These are phyloP conservation scores for Puya raimondii DNA, from an alignment of 176 grass and related monocot genomes.

Conservation along the genomic window DNA sequence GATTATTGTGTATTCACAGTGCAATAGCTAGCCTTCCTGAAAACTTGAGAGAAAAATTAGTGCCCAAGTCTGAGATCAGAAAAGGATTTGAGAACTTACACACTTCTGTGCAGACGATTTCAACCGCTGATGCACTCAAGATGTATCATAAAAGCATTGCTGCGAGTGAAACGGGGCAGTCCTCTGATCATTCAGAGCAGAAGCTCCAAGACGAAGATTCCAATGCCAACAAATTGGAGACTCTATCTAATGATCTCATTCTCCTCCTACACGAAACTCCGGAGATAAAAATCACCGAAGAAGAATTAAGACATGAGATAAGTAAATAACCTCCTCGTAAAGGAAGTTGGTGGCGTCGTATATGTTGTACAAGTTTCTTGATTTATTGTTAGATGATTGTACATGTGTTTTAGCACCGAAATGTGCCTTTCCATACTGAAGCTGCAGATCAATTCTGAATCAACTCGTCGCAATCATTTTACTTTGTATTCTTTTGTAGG, in stretches of 20 bases:
- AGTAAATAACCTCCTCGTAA: constrained; percentile 6
- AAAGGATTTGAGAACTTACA: constrained; percentile 29
- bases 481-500: no score
- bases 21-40: constrained; percentile 39
- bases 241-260: constrained; percentile 34
- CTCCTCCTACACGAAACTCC: constrained; percentile 35
- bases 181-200: not conserved
- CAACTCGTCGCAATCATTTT: no score
- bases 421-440: no score
- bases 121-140: constrained; percentile 33
- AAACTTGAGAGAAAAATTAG: constrained; percentile 40
- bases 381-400: not conserved
- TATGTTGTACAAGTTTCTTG: not conserved
- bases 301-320: constrained; percentile 28
- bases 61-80: constrained; percentile 30
- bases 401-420: not conserved
- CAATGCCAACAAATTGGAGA: constrained; percentile 34
- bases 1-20: constrained; percentile 17
- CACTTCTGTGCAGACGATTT: constrained; percentile 37
- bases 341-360: not conserved
- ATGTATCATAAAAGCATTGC: constrained; percentile 41
- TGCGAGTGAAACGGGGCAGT: constrained; percentile 5
- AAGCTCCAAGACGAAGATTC: constrained; percentile 15
- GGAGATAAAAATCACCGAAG: constrained; percentile 28
- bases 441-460: no score